Percentiles rank a stretch among this genome's conserved stretches.
These are phyloP conservation scores for Rhodotorula sp. DNA, from an alignment of 1,284 basidiomycete species.

Conservation along the genomic window DNA sequence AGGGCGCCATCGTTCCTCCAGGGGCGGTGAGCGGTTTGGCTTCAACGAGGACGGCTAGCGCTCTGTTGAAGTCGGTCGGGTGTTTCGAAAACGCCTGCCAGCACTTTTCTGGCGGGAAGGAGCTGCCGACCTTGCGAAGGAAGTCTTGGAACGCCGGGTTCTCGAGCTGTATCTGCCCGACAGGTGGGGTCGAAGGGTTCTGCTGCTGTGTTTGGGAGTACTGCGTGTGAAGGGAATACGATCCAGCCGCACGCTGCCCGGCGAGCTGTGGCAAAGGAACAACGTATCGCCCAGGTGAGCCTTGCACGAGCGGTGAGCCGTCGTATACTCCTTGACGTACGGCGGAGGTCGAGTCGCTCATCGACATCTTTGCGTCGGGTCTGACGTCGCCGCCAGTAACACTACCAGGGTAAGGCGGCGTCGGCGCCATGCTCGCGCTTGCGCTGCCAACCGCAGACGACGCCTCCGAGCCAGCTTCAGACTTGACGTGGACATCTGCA, in stretches of 20 bases:
- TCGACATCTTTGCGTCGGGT: too few species aligned
- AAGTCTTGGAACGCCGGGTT: conserved; percentile 30
- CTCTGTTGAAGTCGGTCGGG: conserved; percentile 11
- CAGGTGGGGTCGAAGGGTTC: neutral
- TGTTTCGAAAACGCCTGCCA: conserved; percentile 15
- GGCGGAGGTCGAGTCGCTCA: too few species aligned
- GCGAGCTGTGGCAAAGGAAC: neutral
- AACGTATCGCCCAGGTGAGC: too few species aligned
- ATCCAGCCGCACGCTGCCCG: neutral
- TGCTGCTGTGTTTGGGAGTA: neutral
- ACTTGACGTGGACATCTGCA: conserved; percentile 34
- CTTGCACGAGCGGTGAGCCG: too few species aligned
- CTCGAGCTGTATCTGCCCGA: neutral
- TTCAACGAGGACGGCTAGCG: conserved; percentile 24
- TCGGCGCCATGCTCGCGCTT: conserved; percentile 15
- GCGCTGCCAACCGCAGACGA: conserved; percentile 21
- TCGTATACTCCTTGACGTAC: too few species aligned
- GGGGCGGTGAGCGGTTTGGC: conserved; percentile 16
- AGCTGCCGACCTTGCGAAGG: conserved; percentile 9
- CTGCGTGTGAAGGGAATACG: neutral
- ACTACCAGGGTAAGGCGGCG: conserved; percentile 17
- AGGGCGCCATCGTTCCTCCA: neutral
- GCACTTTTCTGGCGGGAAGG: conserved; percentile 15
- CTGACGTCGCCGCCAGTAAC: neutral
- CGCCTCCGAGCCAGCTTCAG: conserved; percentile 19